phyloP scores from a whole-genome alignment of 495 filamentous ascomycete genomes.

The Aspergillus kassunensis region DNA sequence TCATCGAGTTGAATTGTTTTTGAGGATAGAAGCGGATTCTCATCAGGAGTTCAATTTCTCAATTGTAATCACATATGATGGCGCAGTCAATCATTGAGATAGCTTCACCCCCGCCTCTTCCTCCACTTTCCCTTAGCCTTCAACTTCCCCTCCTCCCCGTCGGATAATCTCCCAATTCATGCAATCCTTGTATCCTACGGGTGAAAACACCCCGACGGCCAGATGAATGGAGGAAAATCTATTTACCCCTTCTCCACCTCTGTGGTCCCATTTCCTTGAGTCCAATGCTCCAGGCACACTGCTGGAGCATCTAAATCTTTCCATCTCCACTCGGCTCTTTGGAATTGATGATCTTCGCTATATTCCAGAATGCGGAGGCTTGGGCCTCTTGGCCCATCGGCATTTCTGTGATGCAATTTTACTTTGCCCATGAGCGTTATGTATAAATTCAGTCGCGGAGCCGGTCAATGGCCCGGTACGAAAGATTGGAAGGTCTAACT shows the following conservation, averaged over 20 bases:
- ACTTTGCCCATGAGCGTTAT: background rate
- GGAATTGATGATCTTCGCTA: background rate
- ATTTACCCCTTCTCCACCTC: background rate
- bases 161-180: conserved; percentile 7
- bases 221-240: conserved; percentile 22
- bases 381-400: background rate
- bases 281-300: too few relatives aligned
- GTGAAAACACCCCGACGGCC: conserved; percentile 7
- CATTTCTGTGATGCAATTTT: background rate
- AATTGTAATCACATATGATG: too few relatives aligned
- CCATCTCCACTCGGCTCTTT: background rate
- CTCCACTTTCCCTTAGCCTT: too few relatives aligned
- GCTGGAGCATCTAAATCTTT: background rate
- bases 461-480: too few relatives aligned
- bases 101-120: background rate
- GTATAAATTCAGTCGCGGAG: conserved; percentile 2
- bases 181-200: background rate
- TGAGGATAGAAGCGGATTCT: too few relatives aligned
- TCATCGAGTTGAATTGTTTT: too few relatives aligned
- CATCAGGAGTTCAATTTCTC: too few relatives aligned
- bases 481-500: background rate
- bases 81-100: background rate
- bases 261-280: background rate
- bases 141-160: conserved; percentile 2
- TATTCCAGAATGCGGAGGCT: background rate